A percentile compares a stretch with the other conserved stretches of the same genome.
phyloP scores from a whole-genome alignment of 1,284 basidiomycete genomes.

The Rhodotorula sp. region DNA sequence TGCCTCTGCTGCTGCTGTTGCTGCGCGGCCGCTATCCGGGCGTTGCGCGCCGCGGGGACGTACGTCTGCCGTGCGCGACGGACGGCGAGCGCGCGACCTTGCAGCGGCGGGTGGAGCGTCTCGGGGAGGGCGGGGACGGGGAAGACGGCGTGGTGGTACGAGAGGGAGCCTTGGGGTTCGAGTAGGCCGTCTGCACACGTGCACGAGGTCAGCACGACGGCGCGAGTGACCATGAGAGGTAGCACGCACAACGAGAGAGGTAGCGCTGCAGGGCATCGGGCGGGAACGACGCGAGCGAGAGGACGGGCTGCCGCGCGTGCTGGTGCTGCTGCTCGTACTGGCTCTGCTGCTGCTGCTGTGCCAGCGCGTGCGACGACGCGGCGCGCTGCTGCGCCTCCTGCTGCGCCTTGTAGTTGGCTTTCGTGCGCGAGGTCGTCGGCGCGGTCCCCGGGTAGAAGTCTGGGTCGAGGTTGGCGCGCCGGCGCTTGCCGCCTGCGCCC shows the following conservation, averaged over 20 bases:
- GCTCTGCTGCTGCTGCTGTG: background rate
- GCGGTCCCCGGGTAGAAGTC: slow-evolving; percentile 20
- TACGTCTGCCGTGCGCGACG: slow-evolving; percentile 17
- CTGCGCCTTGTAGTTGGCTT: slow-evolving; percentile 9
- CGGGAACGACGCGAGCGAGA: slow-evolving; percentile 30
- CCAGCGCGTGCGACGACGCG: background rate
- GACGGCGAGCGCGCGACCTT: slow-evolving; percentile 24
- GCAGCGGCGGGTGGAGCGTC: slow-evolving; percentile 29
- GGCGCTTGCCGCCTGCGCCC: slow-evolving; percentile 8
- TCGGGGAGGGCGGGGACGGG: slow-evolving; percentile 38
- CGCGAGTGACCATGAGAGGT: background rate
- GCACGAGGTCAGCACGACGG: background rate
- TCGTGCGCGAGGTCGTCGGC: slow-evolving; percentile 13
- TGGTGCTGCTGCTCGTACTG: background rate
- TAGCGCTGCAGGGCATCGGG: slow-evolving; percentile 38
- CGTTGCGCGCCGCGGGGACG: slow-evolving; percentile 14
- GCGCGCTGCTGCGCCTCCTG: background rate
- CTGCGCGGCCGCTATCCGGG: background rate
- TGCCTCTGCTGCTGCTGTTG: background rate
- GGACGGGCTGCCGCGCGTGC: background rate
- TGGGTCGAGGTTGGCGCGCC: slow-evolving; percentile 10
- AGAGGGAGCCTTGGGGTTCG: slow-evolving; percentile 31
- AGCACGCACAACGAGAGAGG: slow-evolving; percentile 33
- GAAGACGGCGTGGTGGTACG: slow-evolving; percentile 43
- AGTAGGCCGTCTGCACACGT: slow-evolving; percentile 32